A percentile compares a stretch with the other conserved stretches of the same genome.
Conservation (phyloP, 2,329 filamentous ascomycete genomes). For the Colletotrichum ledebouriae region DNA sequence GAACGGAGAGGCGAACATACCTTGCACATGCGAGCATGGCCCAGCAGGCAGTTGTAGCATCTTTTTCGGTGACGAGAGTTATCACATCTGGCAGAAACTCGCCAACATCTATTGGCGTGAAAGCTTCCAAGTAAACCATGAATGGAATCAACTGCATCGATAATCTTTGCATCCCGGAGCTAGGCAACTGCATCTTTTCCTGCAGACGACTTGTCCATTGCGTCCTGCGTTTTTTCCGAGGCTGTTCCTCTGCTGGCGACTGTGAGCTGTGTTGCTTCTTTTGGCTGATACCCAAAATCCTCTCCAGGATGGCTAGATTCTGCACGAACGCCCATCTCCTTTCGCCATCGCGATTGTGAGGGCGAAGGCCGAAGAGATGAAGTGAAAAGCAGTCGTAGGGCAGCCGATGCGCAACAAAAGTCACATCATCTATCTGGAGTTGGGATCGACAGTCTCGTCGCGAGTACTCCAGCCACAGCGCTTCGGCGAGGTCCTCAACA, state of each 20-base stretch:
- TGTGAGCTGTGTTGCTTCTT: constrained; percentile 46
- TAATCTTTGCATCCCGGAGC: constrained; percentile 61
- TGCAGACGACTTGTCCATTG: constrained; percentile 60
- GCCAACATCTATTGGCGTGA: constrained; percentile 65
- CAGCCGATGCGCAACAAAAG: constrained; percentile 64
- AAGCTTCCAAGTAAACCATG: constrained; percentile 60
- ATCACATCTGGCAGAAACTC: constrained; percentile 71
- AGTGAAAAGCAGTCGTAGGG: constrained; percentile 61
- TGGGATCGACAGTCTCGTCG: constrained; percentile 77
- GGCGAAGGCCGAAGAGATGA: constrained; percentile 65
- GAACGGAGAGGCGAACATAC: constrained; percentile 60
- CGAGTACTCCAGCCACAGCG: constrained; percentile 83
- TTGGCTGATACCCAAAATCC: constrained; percentile 53
- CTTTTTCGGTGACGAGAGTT: constrained; percentile 76
- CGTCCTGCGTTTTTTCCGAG: constrained; percentile 66
- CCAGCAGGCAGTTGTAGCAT: constrained; percentile 78
- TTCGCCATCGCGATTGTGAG: constrained; percentile 67
- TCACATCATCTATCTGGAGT: constrained; percentile 83
- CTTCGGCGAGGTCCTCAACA: constrained; percentile 76
- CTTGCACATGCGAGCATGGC: constrained; percentile 85
- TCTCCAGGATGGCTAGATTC: constrained; percentile 70
- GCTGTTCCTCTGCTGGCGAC: constrained; percentile 56
- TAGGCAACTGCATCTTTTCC: constrained; percentile 61
- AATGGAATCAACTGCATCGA: constrained; percentile 72
- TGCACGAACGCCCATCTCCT: constrained; percentile 72